A percentile compares a stretch with the other conserved stretches of the same genome.
Evolutionary conservation across 2,329 filamentous ascomycete species (phyloP).

Genomic region (Fusarium sp.): DNA sequence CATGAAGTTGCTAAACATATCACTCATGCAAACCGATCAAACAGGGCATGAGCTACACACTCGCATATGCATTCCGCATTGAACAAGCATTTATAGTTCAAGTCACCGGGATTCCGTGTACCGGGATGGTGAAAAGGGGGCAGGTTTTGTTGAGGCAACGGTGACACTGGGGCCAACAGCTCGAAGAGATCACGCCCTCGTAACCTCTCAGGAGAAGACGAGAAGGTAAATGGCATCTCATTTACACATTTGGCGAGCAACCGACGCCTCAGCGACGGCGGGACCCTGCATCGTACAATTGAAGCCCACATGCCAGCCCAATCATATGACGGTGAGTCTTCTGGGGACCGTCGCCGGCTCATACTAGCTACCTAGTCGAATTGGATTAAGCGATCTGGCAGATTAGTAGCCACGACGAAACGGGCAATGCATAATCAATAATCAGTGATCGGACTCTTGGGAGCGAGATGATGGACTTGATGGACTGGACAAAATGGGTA

Average conservation of each 20-base stretch:
- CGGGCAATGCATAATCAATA: not conserved
- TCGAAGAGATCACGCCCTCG: not conserved
- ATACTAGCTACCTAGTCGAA: not conserved
- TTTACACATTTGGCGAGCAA: conserved; percentile 6
- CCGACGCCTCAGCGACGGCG: conserved; percentile 16
- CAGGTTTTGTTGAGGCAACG: not conserved
- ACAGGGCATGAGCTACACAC: not conserved
- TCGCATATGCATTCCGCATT: not conserved
- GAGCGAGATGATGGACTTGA: conserved; percentile 32
- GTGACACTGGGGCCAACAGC: not conserved
- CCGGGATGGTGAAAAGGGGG: not conserved
- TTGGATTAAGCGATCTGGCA: not conserved
- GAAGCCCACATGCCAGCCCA: conserved; percentile 15
- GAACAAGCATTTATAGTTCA: not conserved
- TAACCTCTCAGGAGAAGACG: not conserved
- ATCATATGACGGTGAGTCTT: conserved; percentile 27
- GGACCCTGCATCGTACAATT: conserved; percentile 29
- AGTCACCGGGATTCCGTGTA: not conserved
- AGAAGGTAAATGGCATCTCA: not conserved
- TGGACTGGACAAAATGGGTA: conserved; percentile 23
- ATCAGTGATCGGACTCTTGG: not conserved
- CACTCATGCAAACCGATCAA: not conserved
- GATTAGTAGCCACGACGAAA: not conserved
- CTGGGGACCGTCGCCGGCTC: conserved; percentile 13
- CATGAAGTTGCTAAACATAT: not conserved